These are phyloP conservation scores for Claviceps sp. DNA, from an alignment of 2,329 filamentous ascomycete genomes.

Conservation along the genomic window DNA sequence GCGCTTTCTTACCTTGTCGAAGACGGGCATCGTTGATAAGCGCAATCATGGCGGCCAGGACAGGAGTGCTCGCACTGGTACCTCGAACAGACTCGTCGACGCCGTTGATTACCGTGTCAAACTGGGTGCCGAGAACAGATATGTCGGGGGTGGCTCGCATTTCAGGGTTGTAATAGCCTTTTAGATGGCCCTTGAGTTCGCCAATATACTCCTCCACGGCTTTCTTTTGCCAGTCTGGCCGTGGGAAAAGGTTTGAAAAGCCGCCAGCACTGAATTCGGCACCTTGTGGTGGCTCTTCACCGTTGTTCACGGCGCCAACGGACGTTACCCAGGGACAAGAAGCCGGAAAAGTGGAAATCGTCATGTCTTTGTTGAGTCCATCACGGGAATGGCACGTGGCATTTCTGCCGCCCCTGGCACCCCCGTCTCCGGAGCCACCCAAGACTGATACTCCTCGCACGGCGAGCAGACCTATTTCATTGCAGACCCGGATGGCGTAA, in stretches of 20 bases:
- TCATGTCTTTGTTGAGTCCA: constrained; percentile 38
- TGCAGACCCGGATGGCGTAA: constrained; percentile 40
- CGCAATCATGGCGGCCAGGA: constrained; percentile 40
- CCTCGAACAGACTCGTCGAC: constrained; percentile 20
- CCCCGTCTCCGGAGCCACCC: constrained; percentile 37
- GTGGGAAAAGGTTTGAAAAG: constrained; percentile 36
- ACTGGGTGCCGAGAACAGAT: constrained; percentile 44
- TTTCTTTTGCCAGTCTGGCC: constrained; percentile 31
- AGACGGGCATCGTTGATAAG: constrained; percentile 41
- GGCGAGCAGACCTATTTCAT: constrained; percentile 38
- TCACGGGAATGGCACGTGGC: constrained; percentile 47
- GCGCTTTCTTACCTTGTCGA: constrained; percentile 29
- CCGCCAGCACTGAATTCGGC: constrained; percentile 36
- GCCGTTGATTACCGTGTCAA: constrained; percentile 24
- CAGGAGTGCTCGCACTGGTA: constrained; percentile 40
- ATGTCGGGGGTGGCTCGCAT: constrained; percentile 40
- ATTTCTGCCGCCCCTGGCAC: constrained; percentile 27
- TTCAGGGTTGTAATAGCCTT: constrained; percentile 28
- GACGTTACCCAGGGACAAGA: constrained; percentile 56
- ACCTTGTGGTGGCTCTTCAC: constrained; percentile 23
- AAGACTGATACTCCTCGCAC: constrained; percentile 38
- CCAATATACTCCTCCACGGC: constrained; percentile 28
- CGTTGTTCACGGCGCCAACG: constrained; percentile 43
- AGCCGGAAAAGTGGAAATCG: constrained; percentile 50
- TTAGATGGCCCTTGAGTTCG: constrained; percentile 27